Evolutionary conservation across 805 yeast species (phyloP), one percentile per base, ranked within the genome.

Genomic region (Jamesozyma piceae): DNA sequence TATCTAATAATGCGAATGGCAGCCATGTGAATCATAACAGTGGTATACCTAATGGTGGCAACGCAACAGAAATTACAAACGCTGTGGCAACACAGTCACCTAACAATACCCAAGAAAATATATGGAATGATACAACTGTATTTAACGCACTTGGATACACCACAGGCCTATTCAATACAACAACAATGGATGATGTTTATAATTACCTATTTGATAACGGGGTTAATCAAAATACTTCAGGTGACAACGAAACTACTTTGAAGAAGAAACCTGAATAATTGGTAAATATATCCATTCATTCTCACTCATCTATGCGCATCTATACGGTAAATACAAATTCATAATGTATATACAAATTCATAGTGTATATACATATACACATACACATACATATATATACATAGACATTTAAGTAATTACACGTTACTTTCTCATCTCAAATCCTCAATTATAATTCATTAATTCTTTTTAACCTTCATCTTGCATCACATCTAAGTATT

Each of bases 171-270:
- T 58, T 56, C 34, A 55, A 55, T 36, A 58, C 63, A 1, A 58
- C 63, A 3, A 58, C 63, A 3, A 56, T 58, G 59, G 61, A 58
- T 43, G 61, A 58, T 39, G 56, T 58, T 13, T 54, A 55, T 38
- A 58, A 54, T 32, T 57, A 54, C 30, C 43, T 57, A 35, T 58
- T 58, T 34, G 58, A 58, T 35, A 56, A 53, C 20, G 39, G 17
- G 14, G 37, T 5, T 9, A 33, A 26, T 17, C 31, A 33, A n/a
- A 33, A 33, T 37, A 26, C 38, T 34, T 13, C 22, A 11, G 15
- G 14, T 26, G 32, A 26, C 26, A 24, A 24, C 11, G 28, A 11
- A 8, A 11, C 28, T 24, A 24, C 28, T 8, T 11, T 11, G 11
- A 11, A 6, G 10, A 24, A 11, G 28, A 24, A 24, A 24, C 6